Percentiles rank a stretch among this genome's conserved stretches.
Evolutionary conservation across 2,329 filamentous ascomycete genomes (phyloP).

Genomic region (Pseudopithomyces chartarum): DNA sequence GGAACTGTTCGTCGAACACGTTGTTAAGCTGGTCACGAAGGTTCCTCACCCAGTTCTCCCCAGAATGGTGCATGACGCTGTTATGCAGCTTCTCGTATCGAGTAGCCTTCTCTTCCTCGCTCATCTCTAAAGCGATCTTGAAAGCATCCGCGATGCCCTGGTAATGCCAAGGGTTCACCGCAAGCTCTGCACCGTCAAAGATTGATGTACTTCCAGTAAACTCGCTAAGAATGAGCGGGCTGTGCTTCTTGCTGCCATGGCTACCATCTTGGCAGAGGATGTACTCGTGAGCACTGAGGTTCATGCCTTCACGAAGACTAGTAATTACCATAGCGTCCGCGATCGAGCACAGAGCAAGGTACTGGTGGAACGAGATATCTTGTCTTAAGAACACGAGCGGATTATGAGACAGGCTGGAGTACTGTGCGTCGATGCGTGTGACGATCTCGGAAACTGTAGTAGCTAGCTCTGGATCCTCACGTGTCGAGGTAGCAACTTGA

Average conservation of each 20-base stretch:
- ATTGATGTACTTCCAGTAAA: constrained; percentile 91
- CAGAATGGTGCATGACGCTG: constrained; percentile 80
- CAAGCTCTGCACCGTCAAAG: constrained; percentile 78
- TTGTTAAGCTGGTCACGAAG: constrained; percentile 73
- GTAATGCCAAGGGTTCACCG: constrained; percentile 96
- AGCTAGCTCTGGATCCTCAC: constrained; percentile 85
- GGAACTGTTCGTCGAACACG: constrained; percentile 82
- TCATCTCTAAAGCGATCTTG: constrained; percentile 81
- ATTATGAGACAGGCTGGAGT: constrained; percentile 89
- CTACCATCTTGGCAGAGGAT: constrained; percentile 90
- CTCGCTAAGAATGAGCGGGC: constrained; percentile 89
- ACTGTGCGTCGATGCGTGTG: constrained; percentile 88
- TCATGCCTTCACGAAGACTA: constrained; percentile 96
- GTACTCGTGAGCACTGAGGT: constrained; percentile 92
- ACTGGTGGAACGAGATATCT: constrained; percentile 90
- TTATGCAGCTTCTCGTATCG: constrained; percentile 77
- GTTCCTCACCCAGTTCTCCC: constrained; percentile 81
- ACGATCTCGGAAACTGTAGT: constrained; percentile 92
- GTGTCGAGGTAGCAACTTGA: constrained; percentile 89
- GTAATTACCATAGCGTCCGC: constrained; percentile 94
- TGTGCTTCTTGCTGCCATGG: constrained; percentile 72
- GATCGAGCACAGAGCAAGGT: constrained; percentile 86
- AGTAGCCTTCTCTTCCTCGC: constrained; percentile 70
- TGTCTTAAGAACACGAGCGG: constrained; percentile 93
- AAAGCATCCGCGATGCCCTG: constrained; percentile 85